A percentile compares a stretch with the other conserved stretches of the same genome.
Conservation (phyloP, 306 rosid genomes). For the Trichosanthes truncata region DNA sequence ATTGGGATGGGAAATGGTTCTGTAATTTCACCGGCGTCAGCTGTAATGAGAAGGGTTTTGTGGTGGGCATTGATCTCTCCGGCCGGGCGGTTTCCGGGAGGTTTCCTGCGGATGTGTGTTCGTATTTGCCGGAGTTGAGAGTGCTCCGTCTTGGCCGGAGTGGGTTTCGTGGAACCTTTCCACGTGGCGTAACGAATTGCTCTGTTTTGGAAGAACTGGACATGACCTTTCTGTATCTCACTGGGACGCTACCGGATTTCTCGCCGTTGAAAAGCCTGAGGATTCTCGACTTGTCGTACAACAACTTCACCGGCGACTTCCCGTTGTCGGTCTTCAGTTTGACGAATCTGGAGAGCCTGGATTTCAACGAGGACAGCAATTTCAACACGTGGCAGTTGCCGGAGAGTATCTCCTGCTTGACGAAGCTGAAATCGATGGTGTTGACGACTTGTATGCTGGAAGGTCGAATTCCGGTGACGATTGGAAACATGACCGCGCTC, state of each 20-base stretch:
- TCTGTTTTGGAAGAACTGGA: conserved; percentile 46
- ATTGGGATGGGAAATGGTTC: conserved; percentile 14
- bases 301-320: conserved; percentile 51
- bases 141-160: conserved; percentile 39
- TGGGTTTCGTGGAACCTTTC: conserved; percentile 38
- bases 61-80: conserved; percentile 41
- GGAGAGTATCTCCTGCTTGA: conserved; percentile 25
- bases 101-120: conserved; percentile 55
- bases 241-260: conserved; percentile 58
- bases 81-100: conserved; percentile 45
- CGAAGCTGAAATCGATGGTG: conserved; percentile 43
- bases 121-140: conserved; percentile 52
- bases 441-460: conserved; percentile 56
- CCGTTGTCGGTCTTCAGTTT: conserved; percentile 73
- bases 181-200: conserved; percentile 45
- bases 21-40: conserved; percentile 60
- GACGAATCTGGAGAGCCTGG: conserved; percentile 49
- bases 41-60: conserved; percentile 42
- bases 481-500: conserved; percentile 71
- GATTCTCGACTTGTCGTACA: conserved; percentile 66
- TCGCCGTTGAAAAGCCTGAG: conserved; percentile 45
- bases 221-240: conserved; percentile 33
- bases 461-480: conserved; percentile 62
- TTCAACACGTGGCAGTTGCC: conserved; percentile 66
- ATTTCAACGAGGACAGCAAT: conserved; percentile 58